A percentile compares a stretch with the other conserved stretches of the same genome.
Evolutionary conservation across 2,329 filamentous ascomycete genomes (phyloP).

Genomic region (Cladobotryum protrusum): DNA sequence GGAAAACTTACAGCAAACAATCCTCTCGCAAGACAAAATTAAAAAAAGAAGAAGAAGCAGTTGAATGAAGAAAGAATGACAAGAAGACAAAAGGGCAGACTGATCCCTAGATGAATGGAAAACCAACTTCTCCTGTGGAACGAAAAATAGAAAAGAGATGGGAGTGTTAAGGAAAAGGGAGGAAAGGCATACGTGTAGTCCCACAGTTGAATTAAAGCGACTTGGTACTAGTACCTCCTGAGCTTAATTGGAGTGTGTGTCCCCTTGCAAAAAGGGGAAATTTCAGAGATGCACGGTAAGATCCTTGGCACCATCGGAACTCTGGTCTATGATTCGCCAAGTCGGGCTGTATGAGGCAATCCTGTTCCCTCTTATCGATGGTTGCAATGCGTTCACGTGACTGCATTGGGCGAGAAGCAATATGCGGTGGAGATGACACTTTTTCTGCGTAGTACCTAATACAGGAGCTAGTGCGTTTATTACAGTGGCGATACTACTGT

Average conservation of each 20-base stretch:
- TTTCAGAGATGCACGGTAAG: constrained; percentile 23
- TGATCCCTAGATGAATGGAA: constrained; percentile 12
- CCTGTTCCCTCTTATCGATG: no score
- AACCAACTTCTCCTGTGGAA: constrained; percentile 5
- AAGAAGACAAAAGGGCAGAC: constrained; percentile 25
- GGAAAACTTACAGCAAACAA: background rate
- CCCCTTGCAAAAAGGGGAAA: constrained; percentile 30
- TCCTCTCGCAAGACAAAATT: constrained; percentile 3
- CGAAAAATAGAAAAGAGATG: constrained; percentile 25
- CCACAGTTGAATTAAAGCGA: background rate
- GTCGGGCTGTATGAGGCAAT: no score
- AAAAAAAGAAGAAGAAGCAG: constrained; percentile 11
- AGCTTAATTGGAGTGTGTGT: constrained; percentile 12
- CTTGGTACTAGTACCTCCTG: constrained; percentile 6
- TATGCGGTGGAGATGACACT: background rate
- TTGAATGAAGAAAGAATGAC: constrained; percentile 29
- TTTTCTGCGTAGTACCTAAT: background rate
- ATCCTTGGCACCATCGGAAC: constrained; percentile 12
- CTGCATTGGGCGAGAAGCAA: background rate
- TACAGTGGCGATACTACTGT: no score
- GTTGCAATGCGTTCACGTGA: constrained; percentile 2
- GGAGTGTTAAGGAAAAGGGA: constrained; percentile 13
- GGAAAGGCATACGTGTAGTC: constrained; percentile 14
- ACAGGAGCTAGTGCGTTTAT: background rate
- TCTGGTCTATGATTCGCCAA: constrained; percentile 28